These are phyloP conservation scores for Bolboschoenoplectus hybrid DNA, from an alignment of 202 grass and related monocot genomes.

Conservation along the genomic window DNA sequence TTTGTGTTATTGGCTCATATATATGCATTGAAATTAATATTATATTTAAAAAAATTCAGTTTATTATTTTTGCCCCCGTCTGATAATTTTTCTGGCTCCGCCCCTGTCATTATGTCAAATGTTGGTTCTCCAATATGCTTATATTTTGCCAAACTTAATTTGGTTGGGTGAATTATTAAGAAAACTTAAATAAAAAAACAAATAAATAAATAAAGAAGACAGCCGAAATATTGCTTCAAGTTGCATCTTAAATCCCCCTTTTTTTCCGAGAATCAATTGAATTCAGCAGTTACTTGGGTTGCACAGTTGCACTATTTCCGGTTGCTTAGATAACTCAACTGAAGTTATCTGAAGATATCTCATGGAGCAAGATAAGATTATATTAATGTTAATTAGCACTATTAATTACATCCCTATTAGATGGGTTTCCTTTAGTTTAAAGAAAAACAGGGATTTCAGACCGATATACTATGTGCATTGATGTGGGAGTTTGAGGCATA, in stretches of 20 bases:
- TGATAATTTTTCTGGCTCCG: too few species aligned
- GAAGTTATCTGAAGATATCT: conserved; percentile 30
- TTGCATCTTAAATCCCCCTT: background rate
- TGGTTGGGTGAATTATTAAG: background rate
- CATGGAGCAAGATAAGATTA: background rate
- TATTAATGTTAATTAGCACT: conserved; percentile 24
- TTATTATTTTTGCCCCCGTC: too few species aligned
- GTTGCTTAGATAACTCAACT: conserved; percentile 20
- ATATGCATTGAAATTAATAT: too few species aligned
- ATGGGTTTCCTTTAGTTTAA: conserved; percentile 13
- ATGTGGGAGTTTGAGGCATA: background rate
- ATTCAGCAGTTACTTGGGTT: conserved; percentile 18
- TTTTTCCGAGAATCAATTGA: conserved; percentile 16
- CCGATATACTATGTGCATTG: background rate
- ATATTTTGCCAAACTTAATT: background rate
- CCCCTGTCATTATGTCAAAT: too few species aligned
- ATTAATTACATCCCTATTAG: conserved; percentile 21
- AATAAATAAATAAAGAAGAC: background rate
- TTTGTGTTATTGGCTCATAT: too few species aligned
- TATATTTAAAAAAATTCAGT: too few species aligned
- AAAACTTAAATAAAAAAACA: background rate
- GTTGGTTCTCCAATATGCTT: background rate
- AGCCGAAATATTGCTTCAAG: conserved; percentile 24
- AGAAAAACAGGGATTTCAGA: conserved; percentile 15
- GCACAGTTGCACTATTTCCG: background rate